Conservation (phyloP, 2,329 filamentous ascomycete species). For the Cladorrhinum sp. region DNA sequence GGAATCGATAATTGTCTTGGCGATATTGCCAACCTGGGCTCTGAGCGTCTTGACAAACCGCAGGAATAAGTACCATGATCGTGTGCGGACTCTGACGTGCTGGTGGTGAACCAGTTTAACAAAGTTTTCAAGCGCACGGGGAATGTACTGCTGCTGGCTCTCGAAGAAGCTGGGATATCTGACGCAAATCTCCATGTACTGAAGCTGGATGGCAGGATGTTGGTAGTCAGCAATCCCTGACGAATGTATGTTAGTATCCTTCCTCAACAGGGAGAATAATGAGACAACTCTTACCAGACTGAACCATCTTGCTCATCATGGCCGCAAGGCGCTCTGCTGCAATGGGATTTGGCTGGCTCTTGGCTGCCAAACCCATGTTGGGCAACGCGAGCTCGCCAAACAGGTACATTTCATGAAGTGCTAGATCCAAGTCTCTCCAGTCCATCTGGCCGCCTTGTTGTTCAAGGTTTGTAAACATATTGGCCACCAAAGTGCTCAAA, state of each 20-base stretch:
- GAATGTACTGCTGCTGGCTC: slow-evolving; percentile 74
- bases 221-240: slow-evolving; percentile 80
- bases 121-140: slow-evolving; percentile 85
- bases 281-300: slow-evolving; percentile 61
- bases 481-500: slow-evolving; percentile 81
- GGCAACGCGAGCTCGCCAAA: slow-evolving; percentile 93
- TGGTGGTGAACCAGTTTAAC: slow-evolving; percentile 85
- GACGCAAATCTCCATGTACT: slow-evolving; percentile 98
- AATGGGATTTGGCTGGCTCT: slow-evolving; percentile 74
- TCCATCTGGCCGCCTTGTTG: slow-evolving; percentile 73
- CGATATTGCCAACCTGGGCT: slow-evolving; percentile 79
- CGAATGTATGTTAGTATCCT: slow-evolving; percentile 4
- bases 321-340: slow-evolving; percentile 79
- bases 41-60: slow-evolving; percentile 87
- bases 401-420: slow-evolving; percentile 90
- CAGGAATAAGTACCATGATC: slow-evolving; percentile 97
- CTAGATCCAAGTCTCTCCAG: slow-evolving; percentile 93
- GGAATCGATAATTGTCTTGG: slow-evolving; percentile 86
- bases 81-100: slow-evolving; percentile 79
- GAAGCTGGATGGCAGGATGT: slow-evolving; percentile 87
- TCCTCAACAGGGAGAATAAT: neutral
- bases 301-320: slow-evolving; percentile 96
- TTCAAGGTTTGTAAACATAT: slow-evolving; percentile 78
- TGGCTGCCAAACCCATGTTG: slow-evolving; percentile 80
- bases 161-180: slow-evolving; percentile 94